Percentiles rank a stretch among this genome's conserved stretches.
phyloP scores from a whole-genome alignment of 2,329 filamentous ascomycete species.

The Beauveria varroae region DNA sequence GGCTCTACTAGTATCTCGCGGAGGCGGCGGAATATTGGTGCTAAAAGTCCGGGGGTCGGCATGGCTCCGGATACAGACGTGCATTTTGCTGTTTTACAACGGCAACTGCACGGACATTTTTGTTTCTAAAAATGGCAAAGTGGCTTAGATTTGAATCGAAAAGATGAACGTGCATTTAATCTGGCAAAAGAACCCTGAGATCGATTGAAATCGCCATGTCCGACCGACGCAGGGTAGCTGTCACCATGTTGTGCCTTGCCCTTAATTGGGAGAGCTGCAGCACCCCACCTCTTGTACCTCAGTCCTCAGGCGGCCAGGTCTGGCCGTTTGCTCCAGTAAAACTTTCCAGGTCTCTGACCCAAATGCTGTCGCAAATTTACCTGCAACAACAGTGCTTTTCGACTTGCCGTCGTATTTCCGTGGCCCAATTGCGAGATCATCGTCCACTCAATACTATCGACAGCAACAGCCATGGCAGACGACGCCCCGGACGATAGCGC shows the following conservation, averaged over 20 bases:
- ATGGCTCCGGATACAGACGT: background rate
- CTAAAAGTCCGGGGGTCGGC: background rate
- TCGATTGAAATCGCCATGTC: background rate
- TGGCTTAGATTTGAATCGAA: background rate
- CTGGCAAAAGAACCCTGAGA: background rate
- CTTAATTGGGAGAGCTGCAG: background rate
- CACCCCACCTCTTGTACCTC: background rate
- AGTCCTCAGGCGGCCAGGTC: too few species aligned
- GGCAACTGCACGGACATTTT: background rate
- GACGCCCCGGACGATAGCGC: conserved; percentile 25
- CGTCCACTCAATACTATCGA: background rate
- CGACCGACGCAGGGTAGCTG: background rate
- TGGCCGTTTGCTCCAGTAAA: conserved; percentile 8
- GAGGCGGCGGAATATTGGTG: conserved; percentile 6
- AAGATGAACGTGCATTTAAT: background rate
- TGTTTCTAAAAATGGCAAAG: background rate
- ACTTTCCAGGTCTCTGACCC: background rate
- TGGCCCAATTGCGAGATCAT: background rate
- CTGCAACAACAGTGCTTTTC: background rate
- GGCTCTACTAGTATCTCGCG: background rate
- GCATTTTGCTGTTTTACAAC: too few species aligned
- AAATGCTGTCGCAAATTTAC: background rate
- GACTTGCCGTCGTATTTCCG: background rate
- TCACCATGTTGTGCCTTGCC: background rate
- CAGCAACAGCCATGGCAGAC: conserved; percentile 19